Percentiles rank a stretch among this genome's conserved stretches.
Evolutionary conservation across 805 yeast genomes (phyloP).

Genomic region (Yamadazyma ubonensis): DNA sequence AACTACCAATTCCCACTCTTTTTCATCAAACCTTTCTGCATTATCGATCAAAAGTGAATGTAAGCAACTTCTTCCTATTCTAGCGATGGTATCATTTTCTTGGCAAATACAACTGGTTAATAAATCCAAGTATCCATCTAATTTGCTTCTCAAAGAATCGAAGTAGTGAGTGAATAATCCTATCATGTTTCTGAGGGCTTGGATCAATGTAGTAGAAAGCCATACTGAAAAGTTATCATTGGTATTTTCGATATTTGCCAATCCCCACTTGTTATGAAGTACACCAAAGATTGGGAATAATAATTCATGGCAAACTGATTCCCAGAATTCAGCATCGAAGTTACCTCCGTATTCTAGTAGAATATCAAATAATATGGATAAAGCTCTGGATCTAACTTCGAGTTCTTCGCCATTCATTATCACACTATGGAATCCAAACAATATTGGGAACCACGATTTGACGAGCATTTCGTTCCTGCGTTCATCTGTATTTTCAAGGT

Average conservation of each 20-base stretch:
- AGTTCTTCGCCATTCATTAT: constrained; percentile 92
- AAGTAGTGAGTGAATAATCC: constrained; percentile 81
- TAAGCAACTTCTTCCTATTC: constrained; percentile 89
- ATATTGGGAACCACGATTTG: constrained; percentile 82
- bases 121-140: constrained; percentile 76
- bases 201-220: constrained; percentile 94
- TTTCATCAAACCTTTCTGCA: constrained; percentile 54
- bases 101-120: constrained; percentile 89
- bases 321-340: constrained; percentile 81
- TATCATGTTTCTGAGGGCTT: constrained; percentile 87
- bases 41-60: constrained; percentile 79
- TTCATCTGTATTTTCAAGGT: constrained; percentile 18
- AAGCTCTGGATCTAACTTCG: constrained; percentile 88
- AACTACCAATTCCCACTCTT: constrained; percentile 75
- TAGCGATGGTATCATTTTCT: constrained; percentile 93
- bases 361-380: constrained; percentile 78
- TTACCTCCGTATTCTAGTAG: constrained; percentile 75
- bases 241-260: constrained; percentile 55
- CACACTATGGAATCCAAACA: constrained; percentile 80
- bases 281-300: constrained; percentile 89
- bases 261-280: constrained; percentile 71
- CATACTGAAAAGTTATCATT: constrained; percentile 91
- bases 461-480: constrained; percentile 31
- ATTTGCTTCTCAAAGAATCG: constrained; percentile 66
- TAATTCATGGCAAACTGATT: constrained; percentile 68